Base-by-base conservation (phyloP, 768 basidiomycete species). In the Lentinula guzmanii region DNA sequence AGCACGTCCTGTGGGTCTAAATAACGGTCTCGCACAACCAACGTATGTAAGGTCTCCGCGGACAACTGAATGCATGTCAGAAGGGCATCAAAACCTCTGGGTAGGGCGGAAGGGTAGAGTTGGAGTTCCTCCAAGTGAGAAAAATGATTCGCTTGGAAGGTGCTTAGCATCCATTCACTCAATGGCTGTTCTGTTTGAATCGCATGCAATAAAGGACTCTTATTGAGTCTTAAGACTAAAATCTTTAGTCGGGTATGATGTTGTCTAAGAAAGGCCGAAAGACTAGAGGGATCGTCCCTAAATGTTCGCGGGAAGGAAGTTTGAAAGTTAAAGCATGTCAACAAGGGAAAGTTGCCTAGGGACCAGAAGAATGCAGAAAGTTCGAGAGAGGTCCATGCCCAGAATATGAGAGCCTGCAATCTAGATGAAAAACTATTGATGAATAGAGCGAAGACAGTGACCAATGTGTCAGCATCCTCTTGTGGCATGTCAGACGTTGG, bases 21-120 rank as follows among this genome's bases (percentile, higher is more conserved):
- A 63, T 78, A 80, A 1, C 77, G 75, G 61, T 79, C 78, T 37
- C 76, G 70, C 18, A 82, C 72, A 7, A 67, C 70, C 1, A 82
- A 66, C 0, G 64, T 66, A 10, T 65, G 70, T 24, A 82, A 65
- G 1, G 75, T 75, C 0, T 68, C 52, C 1, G 71, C 66, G 1
- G 76, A 73, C 1, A 73, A 69, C 5, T 69, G 52, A 21, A 78
- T 70, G 56, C 71, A 72, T 5, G 63, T 63, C 4, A 75, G 54
- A 10, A 79, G 67, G 4, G 74, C 67, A 21, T 75, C 66, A 34
- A 78, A 73, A 0, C 79, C 78, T 42, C 51, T 64, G 11, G 58
- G 56, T 37, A 68, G 68, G 43, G 67, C 69, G 4, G 79, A 77
- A 1, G 79, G 80, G 63, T 78, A 81, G 35, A 82, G 68, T 21